Evolutionary conservation across 495 filamentous ascomycete genomes (phyloP).

Genomic region (Massariosphaeria phaeospora): DNA sequence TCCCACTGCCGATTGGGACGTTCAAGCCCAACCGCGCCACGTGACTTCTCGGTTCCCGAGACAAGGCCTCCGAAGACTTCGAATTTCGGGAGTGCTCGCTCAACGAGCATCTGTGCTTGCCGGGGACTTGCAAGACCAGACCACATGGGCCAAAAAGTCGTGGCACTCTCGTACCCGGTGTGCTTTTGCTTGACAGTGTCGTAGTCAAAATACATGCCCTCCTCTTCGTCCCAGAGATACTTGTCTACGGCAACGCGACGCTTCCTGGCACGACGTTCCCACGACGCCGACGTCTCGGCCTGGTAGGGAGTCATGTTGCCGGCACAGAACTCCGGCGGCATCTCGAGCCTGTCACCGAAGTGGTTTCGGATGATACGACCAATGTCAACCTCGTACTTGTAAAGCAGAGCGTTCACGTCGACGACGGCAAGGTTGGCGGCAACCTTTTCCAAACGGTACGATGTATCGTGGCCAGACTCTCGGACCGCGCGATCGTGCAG

Average conservation of each 20-base stretch:
- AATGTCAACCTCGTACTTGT: constrained; percentile 95
- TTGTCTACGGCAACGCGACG: constrained; percentile 78
- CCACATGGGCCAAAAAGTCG: constrained; percentile 97
- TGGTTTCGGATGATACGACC: constrained; percentile 70
- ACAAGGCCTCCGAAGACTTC: constrained; percentile 85
- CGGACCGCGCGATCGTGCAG: constrained; percentile 90
- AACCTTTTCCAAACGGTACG: constrained; percentile 82
- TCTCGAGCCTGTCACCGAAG: constrained; percentile 71
- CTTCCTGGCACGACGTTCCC: constrained; percentile 79
- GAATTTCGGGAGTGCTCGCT: constrained; percentile 72
- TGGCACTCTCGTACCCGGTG: constrained; percentile 75
- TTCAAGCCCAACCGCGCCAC: constrained; percentile 71
- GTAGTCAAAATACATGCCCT: constrained; percentile 96
- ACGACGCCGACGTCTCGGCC: constrained; percentile 72
- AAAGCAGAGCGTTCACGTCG: constrained; percentile 87
- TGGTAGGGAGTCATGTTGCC: constrained; percentile 52
- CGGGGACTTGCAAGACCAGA: constrained; percentile 73
- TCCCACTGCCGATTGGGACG: constrained; percentile 96
- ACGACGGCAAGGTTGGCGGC: constrained; percentile 88
- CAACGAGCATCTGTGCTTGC: constrained; percentile 73
- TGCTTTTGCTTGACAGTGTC: constrained; percentile 74
- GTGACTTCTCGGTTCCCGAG: constrained; percentile 79
- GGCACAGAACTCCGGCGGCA: constrained; percentile 74
- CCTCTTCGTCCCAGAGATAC: constrained; percentile 82
- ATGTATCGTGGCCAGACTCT: constrained; percentile 96